phyloP scores from a whole-genome alignment of 208 protist genomes.

The Trichomonas tenax region DNA sequence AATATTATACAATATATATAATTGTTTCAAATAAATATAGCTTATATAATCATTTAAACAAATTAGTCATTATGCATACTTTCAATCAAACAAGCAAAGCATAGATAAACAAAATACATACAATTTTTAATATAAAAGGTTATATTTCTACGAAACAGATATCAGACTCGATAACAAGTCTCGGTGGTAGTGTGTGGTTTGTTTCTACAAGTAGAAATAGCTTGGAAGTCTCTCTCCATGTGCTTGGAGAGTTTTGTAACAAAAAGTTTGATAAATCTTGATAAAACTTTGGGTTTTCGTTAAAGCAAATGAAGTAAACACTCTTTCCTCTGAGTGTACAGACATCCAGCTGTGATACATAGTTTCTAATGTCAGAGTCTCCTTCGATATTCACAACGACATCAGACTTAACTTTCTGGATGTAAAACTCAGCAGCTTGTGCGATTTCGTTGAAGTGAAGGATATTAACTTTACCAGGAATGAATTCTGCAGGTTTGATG shows the following conservation, averaged over 20 bases:
- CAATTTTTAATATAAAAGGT: background rate
- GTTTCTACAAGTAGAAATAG: background rate
- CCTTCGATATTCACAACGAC: background rate
- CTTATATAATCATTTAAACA: too few relatives aligned
- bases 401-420: background rate
- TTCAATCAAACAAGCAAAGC: too few relatives aligned
- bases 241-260: background rate
- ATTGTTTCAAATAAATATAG: too few relatives aligned
- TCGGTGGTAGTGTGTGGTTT: background rate
- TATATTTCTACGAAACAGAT: background rate
- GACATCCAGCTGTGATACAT: background rate
- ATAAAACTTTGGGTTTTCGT: background rate
- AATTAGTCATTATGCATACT: too few relatives aligned
- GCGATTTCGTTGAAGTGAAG: background rate
- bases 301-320: background rate
- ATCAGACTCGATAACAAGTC: background rate
- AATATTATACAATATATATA: too few relatives aligned
- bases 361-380: background rate
- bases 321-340: background rate
- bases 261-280: background rate
- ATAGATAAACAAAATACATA: too few relatives aligned
- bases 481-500: background rate
- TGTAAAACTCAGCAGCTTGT: background rate
- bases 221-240: background rate
- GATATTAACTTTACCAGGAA: background rate